Evolutionary conservation across 2,329 filamentous ascomycete genomes (phyloP).

Genomic region (Biscogniauxia mediterranea): DNA sequence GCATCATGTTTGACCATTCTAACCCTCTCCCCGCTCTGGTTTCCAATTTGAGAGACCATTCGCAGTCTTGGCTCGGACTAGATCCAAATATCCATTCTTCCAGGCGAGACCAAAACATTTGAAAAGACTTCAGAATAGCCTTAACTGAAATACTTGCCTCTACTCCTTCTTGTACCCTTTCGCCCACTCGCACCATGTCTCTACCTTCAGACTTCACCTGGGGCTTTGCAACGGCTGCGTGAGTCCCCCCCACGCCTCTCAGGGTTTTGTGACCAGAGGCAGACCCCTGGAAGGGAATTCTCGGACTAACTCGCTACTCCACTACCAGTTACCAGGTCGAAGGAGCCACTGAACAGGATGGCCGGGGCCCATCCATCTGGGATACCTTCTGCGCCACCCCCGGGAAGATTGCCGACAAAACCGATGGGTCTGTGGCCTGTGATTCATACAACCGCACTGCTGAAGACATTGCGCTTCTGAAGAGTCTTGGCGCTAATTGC

Average conservation of each 20-base stretch:
- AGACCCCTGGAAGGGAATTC: conserved; percentile 3
- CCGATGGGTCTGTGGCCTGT: conserved; percentile 74
- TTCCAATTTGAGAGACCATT: conserved; percentile 3
- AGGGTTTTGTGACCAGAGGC: not conserved
- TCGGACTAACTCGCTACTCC: conserved; percentile 18
- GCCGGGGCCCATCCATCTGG: conserved; percentile 82
- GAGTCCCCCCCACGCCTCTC: conserved; percentile 29
- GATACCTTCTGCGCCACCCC: conserved; percentile 81
- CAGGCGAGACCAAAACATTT: conserved; percentile 26
- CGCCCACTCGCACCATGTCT: conserved; percentile 42
- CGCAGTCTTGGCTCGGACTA: conserved; percentile 24
- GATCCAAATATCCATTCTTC: conserved; percentile 29
- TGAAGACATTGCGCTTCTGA: conserved; percentile 76
- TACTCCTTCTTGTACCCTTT: conserved; percentile 13
- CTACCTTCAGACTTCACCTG: conserved; percentile 71
- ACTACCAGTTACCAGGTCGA: conserved; percentile 78
- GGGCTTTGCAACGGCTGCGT: conserved; percentile 79
- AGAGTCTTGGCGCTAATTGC: conserved; percentile 67
- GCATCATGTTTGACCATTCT: conserved; percentile 1
- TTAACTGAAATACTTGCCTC: conserved; percentile 17
- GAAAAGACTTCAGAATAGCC: conserved; percentile 17
- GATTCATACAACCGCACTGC: conserved; percentile 80
- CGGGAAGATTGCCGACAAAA: conserved; percentile 79
- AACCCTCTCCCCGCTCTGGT: not conserved
- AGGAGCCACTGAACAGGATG: conserved; percentile 71